Evolutionary conservation across 345 rosid species (phyloP), one percentile per base, ranked within the genome.

Genomic region (Corymbia maculata): DNA sequence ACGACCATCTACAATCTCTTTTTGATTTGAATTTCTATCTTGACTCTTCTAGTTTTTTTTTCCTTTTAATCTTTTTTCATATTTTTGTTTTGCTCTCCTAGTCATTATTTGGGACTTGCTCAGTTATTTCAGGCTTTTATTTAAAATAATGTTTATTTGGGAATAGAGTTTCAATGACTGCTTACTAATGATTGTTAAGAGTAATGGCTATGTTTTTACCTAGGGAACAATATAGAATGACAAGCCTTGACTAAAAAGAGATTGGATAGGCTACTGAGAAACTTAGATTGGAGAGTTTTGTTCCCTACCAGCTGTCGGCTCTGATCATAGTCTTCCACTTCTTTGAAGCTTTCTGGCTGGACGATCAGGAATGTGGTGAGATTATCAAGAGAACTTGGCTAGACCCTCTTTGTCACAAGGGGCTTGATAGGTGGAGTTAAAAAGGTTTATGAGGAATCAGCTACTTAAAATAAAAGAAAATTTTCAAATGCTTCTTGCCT

Each of bases 41-140:
- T 53, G 49, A 26, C 10, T 0, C 21, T 55, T 21, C 21, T 50
- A 50, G 12, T 50, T 50, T 50, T 50, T 50, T 50, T 50, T 50
- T 50, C 13, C 22, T 53, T 21, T 21, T 14, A 52, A 55, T 55
- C 11, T 21, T 55, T 55, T 8, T 55, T 55, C 28, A 55, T 21
- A 22, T 21, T 55, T 21, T 55, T 53, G 9, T 55, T 21, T 55
- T 22, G 61, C 28, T 55, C 0, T 1, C 6, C 0, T 3, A 1
- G 61, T 26, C 2, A 1, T 55, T 0, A 5, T 55, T 55, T 5
- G 2, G 21, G 28, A 11, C 5, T 55, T 11, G 8, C 9, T 0
- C 1, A 55, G 0, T 55, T 19, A 55, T 26, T 55, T 55, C 9
- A 21, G 4, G 5, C 5, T 0, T 21, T 55, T 55, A 55, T 55